A percentile compares a stretch with the other conserved stretches of the same genome.
Conservation (phyloP, 2,329 filamentous ascomycete species). For the Bipolaris oryzae region DNA sequence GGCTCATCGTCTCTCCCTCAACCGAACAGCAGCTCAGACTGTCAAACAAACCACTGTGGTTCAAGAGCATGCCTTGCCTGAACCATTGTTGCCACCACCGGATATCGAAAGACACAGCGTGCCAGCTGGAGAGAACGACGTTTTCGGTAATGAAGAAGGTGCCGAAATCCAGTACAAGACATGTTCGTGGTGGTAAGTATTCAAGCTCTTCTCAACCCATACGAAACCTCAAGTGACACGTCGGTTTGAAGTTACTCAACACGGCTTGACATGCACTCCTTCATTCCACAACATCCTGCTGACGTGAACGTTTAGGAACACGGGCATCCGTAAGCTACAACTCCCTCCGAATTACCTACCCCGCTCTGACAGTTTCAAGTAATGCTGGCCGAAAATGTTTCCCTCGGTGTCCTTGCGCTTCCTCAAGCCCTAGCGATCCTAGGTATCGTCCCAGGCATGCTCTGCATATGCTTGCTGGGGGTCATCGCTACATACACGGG, state of each 20-base stretch:
- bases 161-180: constrained; percentile 59
- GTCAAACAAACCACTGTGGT: background rate
- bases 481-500: constrained; percentile 65
- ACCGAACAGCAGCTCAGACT: background rate
- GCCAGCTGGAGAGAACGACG: constrained; percentile 7
- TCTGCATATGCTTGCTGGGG: constrained; percentile 61
- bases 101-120: constrained; percentile 22
- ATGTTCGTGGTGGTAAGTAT: constrained; percentile 54
- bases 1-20: background rate
- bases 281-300: background rate
- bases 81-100: background rate
- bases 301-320: background rate
- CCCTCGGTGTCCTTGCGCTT: constrained; percentile 62
- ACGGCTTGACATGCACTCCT: background rate
- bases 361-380: constrained; percentile 35
- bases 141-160: constrained; percentile 39
- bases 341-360: background rate
- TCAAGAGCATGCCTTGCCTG: background rate
- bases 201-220: background rate
- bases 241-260: background rate
- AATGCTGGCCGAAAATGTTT: constrained; percentile 66
- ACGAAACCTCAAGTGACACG: background rate
- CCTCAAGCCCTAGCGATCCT: constrained; percentile 60
- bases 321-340: constrained; percentile 3
- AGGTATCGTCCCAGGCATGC: constrained; percentile 60